Percentiles rank a stretch among this genome's conserved stretches.
Conservation (phyloP, 768 basidiomycete genomes). For the Tephrocybe sp. region DNA sequence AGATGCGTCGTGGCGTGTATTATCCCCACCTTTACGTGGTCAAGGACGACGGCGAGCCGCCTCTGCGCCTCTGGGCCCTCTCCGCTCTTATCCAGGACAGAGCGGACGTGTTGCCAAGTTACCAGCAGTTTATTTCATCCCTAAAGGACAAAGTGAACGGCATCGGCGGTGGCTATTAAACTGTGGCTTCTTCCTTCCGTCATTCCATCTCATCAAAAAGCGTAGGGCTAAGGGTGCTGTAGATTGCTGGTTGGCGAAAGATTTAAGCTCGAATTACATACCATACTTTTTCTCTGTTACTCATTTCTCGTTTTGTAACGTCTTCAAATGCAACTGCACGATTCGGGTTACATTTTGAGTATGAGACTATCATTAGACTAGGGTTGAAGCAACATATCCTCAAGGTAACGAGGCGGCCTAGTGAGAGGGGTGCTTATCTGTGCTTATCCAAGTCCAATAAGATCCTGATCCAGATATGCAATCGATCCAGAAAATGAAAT, state of each 20-base stretch:
- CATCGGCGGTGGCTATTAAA: slow-evolving; percentile 21
- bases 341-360: not conserved
- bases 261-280: slow-evolving; percentile 18
- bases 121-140: slow-evolving; percentile 90
- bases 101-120: slow-evolving; percentile 91
- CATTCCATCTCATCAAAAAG: not conserved
- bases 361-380: too few relatives aligned
- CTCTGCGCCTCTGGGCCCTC: slow-evolving; percentile 92
- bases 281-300: slow-evolving; percentile 12
- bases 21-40: slow-evolving; percentile 94
- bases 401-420: too few relatives aligned
- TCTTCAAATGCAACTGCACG: not conserved
- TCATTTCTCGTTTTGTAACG: slow-evolving; percentile 15
- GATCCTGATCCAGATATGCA: too few relatives aligned
- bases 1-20: slow-evolving; percentile 91
- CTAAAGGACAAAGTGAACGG: slow-evolving; percentile 70
- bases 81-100: slow-evolving; percentile 95
- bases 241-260: slow-evolving; percentile 13
- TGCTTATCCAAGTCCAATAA: too few relatives aligned
- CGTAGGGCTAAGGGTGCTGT: slow-evolving; percentile 8
- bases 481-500: too few relatives aligned
- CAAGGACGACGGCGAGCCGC: slow-evolving; percentile 97
- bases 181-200: not conserved
- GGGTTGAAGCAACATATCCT: too few relatives aligned
- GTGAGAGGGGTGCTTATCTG: too few relatives aligned